These are phyloP conservation scores for Neurospora terricola DNA, from an alignment of 495 filamentous ascomycete species.

Conservation along the genomic window DNA sequence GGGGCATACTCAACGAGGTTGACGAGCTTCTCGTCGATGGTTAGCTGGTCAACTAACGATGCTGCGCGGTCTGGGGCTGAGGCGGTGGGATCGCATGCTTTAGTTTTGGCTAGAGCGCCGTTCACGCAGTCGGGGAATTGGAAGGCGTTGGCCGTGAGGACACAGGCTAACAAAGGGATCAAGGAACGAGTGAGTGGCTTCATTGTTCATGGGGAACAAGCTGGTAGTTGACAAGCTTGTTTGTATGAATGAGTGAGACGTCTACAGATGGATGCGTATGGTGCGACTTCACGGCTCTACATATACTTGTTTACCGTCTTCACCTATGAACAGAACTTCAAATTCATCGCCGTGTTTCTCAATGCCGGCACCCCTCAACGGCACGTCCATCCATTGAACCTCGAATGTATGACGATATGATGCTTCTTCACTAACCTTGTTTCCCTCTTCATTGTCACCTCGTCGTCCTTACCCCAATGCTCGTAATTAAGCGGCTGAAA, in stretches of 20 bases:
- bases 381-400: neutral
- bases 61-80: constrained; percentile 18
- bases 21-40: constrained; percentile 28
- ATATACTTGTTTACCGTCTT: neutral
- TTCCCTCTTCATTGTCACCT: neutral
- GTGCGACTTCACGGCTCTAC: neutral
- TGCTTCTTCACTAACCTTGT: neutral
- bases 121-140: neutral
- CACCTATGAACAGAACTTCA: neutral
- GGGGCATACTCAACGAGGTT: constrained; percentile 24
- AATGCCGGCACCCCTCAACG: neutral
- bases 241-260: neutral
- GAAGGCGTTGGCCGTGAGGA: constrained; percentile 1
- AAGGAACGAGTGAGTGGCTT: neutral
- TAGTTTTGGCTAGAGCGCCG: neutral
- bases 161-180: neutral
- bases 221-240: neutral
- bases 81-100: neutral
- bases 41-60: constrained; percentile 29
- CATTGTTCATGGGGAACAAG: neutral
- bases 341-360: no score
- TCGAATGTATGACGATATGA: neutral
- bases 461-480: neutral
- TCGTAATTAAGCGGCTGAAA: neutral
- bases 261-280: neutral